A percentile compares a stretch with the other conserved stretches of the same genome.
Evolutionary conservation across 2,329 filamentous ascomycete species (phyloP).

Genomic region (Cordyceps tenuipes): DNA sequence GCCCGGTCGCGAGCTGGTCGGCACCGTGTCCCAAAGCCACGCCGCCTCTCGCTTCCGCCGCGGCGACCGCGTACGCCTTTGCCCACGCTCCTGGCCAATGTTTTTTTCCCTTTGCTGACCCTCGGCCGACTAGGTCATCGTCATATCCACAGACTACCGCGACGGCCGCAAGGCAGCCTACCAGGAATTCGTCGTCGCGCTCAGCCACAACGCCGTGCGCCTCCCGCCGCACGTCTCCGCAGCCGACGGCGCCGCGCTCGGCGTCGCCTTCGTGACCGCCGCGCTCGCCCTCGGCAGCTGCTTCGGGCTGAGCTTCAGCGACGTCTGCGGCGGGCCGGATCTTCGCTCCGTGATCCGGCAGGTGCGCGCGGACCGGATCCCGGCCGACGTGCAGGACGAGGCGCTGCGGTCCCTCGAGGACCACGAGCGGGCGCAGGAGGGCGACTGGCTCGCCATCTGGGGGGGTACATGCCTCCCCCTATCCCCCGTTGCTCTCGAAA

Average conservation of each 20-base stretch:
- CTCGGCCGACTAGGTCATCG: conserved; percentile 35
- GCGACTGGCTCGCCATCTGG: conserved; percentile 69
- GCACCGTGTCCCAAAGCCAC: neutral
- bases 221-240: conserved; percentile 46
- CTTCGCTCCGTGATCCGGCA: conserved; percentile 42
- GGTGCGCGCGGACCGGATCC: conserved; percentile 39
- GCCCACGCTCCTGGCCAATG: too few relatives aligned
- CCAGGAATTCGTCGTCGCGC: conserved; percentile 60
- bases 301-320: conserved; percentile 56
- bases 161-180: conserved; percentile 64
- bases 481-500: neutral
- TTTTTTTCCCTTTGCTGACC: neutral
- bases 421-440: conserved; percentile 45
- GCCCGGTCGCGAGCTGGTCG: conserved; percentile 44
- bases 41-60: conserved; percentile 39
- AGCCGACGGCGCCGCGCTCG: conserved; percentile 53
- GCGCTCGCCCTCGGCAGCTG: conserved; percentile 59
- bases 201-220: conserved; percentile 55
- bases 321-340: conserved; percentile 48
- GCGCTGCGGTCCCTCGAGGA: conserved; percentile 47
- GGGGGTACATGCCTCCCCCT: conserved; percentile 38
- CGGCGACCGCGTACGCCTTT: conserved; percentile 41
- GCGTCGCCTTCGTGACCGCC: conserved; percentile 65
- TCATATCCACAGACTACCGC: conserved; percentile 67
- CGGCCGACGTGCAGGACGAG: conserved; percentile 54